Percentiles rank a stretch among this genome's conserved stretches.
Evolutionary conservation across 2,329 filamentous ascomycete species (phyloP).

Genomic region (Botrytis fragariae): DNA sequence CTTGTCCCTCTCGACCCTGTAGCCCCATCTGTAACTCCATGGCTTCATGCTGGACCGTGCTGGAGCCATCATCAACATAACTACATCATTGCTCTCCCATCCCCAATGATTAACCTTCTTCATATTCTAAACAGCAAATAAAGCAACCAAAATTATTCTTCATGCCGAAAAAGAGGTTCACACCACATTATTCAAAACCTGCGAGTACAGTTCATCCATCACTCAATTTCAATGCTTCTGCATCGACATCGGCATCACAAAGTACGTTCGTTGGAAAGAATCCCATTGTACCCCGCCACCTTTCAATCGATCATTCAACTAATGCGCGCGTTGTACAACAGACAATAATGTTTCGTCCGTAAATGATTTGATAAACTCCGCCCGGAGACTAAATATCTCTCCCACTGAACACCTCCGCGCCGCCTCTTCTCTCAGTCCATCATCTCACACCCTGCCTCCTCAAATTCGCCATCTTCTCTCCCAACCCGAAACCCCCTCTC

Average conservation of each 20-base stretch:
- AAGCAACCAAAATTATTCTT: constrained; percentile 19
- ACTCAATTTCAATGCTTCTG: constrained; percentile 40
- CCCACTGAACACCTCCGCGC: constrained; percentile 29
- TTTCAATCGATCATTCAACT: not conserved
- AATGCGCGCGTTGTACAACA: constrained; percentile 1
- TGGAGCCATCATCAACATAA: not conserved
- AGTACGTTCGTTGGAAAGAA: constrained; percentile 25
- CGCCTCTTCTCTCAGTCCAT: constrained; percentile 22
- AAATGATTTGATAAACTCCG: constrained; percentile 58
- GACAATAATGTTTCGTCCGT: constrained; percentile 43
- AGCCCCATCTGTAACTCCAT: not conserved
- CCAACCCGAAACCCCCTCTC: constrained; percentile 53
- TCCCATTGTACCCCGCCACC: constrained; percentile 6
- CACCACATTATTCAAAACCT: constrained; percentile 56
- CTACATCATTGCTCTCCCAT: not conserved
- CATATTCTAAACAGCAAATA: not conserved
- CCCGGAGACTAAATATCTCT: constrained; percentile 48
- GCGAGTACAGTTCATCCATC: constrained; percentile 53
- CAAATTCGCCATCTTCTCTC: constrained; percentile 57
- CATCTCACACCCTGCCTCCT: constrained; percentile 55
- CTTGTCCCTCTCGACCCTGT: not conserved
- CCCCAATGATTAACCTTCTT: not conserved
- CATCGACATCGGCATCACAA: constrained; percentile 33
- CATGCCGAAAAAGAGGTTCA: constrained; percentile 65
- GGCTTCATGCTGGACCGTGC: not conserved